phyloP scores from a whole-genome alignment of 345 rosid species.

The Sisymbrium irio region DNA sequence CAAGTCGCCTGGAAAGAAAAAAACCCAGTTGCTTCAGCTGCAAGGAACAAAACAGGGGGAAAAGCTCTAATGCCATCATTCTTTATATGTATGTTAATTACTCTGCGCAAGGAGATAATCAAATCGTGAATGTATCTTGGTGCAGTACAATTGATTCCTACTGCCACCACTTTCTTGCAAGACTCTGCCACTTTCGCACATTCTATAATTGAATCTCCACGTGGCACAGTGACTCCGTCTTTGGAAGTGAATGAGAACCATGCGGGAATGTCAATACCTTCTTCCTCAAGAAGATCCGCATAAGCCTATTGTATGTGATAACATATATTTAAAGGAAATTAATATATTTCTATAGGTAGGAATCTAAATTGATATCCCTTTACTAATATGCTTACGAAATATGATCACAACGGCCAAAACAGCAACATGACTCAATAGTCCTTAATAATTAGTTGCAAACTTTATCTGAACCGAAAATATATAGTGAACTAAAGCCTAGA shows the following conservation, averaged over 20 bases:
- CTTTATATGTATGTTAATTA: conserved; percentile 5
- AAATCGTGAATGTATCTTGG: conserved; percentile 69
- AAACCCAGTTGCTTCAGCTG: neutral
- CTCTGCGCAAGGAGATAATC: conserved; percentile 53
- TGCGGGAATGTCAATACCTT: conserved; percentile 59
- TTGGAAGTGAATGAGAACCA: conserved; percentile 81
- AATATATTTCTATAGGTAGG: neutral
- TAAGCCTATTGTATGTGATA: conserved; percentile 50
- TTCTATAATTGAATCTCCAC: conserved; percentile 67
- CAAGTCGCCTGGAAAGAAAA: conserved; percentile 48
- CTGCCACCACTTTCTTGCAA: conserved; percentile 62
- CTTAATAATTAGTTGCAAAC: neutral
- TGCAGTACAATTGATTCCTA: conserved; percentile 85
- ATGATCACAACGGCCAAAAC: neutral
- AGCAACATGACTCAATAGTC: neutral
- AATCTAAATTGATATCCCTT: neutral
- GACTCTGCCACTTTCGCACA: conserved; percentile 75
- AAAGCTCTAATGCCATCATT: neutral
- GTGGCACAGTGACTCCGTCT: conserved; percentile 68
- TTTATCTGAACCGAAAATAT: neutral
- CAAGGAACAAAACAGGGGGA: conserved; percentile 8
- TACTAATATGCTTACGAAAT: neutral
- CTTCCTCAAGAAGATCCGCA: conserved; percentile 80
- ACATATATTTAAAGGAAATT: neutral
- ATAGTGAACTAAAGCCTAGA: too few relatives aligned